Evolutionary conservation across 2,329 filamentous ascomycete species (phyloP).

Genomic region (Aureobasidium sp.): DNA sequence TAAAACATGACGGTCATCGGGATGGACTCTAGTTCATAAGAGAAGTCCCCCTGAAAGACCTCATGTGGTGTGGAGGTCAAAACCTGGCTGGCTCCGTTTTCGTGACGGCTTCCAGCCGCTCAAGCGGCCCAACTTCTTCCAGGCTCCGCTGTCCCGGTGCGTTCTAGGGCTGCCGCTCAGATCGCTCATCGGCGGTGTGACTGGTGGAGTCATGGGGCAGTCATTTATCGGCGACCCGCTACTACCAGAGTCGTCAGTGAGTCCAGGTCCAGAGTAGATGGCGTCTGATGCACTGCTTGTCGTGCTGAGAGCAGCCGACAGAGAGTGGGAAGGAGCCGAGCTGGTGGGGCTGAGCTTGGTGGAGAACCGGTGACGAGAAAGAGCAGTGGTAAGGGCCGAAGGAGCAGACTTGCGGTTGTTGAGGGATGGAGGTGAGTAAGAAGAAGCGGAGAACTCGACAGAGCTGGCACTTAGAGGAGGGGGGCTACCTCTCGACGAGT

Average conservation of each 20-base stretch:
- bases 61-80: constrained; percentile 13
- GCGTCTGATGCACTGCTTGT: constrained; percentile 21
- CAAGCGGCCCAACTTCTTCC: constrained; percentile 33
- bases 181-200: constrained; percentile 54
- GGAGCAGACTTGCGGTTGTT: constrained; percentile 29
- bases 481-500: constrained; percentile 24
- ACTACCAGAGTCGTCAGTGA: constrained; percentile 60
- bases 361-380: constrained; percentile 28
- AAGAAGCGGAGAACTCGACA: constrained; percentile 24
- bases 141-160: constrained; percentile 30
- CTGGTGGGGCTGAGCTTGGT: constrained; percentile 28
- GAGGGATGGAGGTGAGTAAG: constrained; percentile 19
- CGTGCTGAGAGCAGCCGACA: constrained; percentile 6
- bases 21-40: constrained; percentile 7
- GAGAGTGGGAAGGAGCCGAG: constrained; percentile 23
- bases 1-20: constrained; percentile 7
- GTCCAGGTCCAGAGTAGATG: constrained; percentile 37
- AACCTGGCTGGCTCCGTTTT: constrained; percentile 27
- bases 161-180: constrained; percentile 18
- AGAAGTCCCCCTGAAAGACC: constrained; percentile 1
- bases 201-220: constrained; percentile 67
- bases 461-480: constrained; percentile 25
- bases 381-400: constrained; percentile 26
- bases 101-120: constrained; percentile 30
- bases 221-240: constrained; percentile 44